phyloP scores from a whole-genome alignment of 148 eudicot genomes.

The Silene uniflora region DNA sequence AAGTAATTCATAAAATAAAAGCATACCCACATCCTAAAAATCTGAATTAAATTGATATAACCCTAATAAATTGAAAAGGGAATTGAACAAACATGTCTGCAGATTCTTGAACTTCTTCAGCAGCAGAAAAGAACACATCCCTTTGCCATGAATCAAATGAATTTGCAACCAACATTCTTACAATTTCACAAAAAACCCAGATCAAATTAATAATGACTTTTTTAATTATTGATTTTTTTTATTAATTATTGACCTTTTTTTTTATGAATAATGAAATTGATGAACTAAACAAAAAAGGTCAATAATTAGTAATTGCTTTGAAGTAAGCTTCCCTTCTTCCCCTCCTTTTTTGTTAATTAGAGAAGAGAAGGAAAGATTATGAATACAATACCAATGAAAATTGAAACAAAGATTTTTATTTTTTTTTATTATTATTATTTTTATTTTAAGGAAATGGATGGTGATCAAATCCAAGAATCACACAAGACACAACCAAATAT shows the following conservation, averaged over 20 bases:
- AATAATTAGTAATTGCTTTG: not conserved
- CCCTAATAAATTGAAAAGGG: not conserved
- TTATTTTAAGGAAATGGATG: not conserved
- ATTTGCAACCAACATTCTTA: slow-evolving; percentile 84
- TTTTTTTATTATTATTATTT: not conserved
- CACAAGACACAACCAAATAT: not conserved
- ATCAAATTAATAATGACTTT: not conserved
- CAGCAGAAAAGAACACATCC: slow-evolving; percentile 82
- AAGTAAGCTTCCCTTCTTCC: slow-evolving; percentile 12
- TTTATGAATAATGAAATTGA: not conserved
- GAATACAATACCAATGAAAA: not conserved
- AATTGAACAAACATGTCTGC: slow-evolving; percentile 70
- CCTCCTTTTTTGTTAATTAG: slow-evolving; percentile 6
- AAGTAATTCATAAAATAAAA: not conserved
- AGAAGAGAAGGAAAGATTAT: slow-evolving; percentile 23
- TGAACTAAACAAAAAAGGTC: not conserved
- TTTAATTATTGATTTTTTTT: too few relatives aligned
- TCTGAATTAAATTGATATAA: not conserved
- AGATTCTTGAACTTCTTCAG: slow-evolving; percentile 90
- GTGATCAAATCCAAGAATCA: not conserved
- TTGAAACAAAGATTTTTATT: not conserved
- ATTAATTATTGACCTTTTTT: not conserved
- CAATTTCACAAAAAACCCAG: not conserved
- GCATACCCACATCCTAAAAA: slow-evolving; percentile 9
- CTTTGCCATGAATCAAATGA: slow-evolving; percentile 94